Percentiles rank a stretch among this genome's conserved stretches.
Conservation (phyloP, 352 stramenopile species). For the Pelagophyceae sp. region DNA sequence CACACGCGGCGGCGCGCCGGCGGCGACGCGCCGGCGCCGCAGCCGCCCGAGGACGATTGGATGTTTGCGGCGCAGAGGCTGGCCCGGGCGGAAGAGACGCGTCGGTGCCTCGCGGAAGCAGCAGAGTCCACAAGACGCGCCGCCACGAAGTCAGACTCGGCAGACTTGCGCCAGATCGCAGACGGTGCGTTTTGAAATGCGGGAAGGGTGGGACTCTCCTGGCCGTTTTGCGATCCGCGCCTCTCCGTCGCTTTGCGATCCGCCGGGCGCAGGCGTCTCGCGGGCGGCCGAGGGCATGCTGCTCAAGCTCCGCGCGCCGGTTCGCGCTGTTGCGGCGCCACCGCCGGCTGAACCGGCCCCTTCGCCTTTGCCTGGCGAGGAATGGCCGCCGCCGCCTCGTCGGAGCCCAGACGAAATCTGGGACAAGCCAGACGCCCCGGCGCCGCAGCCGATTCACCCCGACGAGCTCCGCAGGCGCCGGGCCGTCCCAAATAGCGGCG, state of each 20-base stretch:
- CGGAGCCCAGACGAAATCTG: not conserved
- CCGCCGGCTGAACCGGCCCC: not conserved
- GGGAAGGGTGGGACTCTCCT: no score
- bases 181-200: no score
- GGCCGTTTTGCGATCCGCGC: no score
- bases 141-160: not conserved
- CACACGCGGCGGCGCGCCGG: not conserved
- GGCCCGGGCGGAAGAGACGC: not conserved
- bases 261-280: no score
- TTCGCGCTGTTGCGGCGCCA: not conserved
- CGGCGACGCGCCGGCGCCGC: not conserved
- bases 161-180: not conserved
- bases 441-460: not conserved
- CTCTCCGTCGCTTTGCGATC: no score
- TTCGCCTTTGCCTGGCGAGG: not conserved
- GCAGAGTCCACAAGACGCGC: not conserved
- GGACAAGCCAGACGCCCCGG: not conserved
- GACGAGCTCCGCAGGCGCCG: not conserved
- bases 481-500: not conserved
- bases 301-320: not conserved
- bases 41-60: not conserved
- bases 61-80: not conserved
- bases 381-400: conserved; percentile 14
- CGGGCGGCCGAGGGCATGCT: no score
- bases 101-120: not conserved